Conservation (phyloP, 163 green algal species). For the Scenedesmus sp. region DNA sequence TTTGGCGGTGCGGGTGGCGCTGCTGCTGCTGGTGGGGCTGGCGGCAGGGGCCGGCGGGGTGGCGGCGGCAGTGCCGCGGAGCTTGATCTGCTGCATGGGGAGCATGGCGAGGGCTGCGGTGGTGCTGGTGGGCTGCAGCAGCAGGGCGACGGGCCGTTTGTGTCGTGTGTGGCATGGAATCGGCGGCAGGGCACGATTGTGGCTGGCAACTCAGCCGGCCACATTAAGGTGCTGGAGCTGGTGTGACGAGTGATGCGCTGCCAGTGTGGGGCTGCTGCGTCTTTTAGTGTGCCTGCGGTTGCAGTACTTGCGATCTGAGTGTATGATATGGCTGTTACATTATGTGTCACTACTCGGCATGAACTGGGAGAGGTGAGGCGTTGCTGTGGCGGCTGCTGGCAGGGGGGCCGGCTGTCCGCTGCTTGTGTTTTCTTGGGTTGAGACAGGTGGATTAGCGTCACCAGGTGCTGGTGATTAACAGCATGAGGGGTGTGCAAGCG, state of each 20-base stretch:
- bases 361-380: too few species aligned
- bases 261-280: background rate
- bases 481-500: too few species aligned
- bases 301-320: background rate
- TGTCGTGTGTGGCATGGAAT: constrained; percentile 78
- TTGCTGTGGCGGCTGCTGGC: too few species aligned
- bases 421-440: too few species aligned
- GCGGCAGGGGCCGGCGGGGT: background rate
- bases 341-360: too few species aligned
- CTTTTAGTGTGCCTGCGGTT: background rate
- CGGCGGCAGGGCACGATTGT: constrained; percentile 68
- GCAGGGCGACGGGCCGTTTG: constrained; percentile 66
- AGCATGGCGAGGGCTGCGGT: background rate
- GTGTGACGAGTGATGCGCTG: constrained; percentile 24
- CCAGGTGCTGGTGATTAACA: too few species aligned
- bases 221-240: constrained; percentile 75
- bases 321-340: too few species aligned
- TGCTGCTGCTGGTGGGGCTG: constrained; percentile 20
- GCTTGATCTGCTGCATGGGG: background rate
- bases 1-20: constrained; percentile 45
- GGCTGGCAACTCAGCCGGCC: constrained; percentile 79
- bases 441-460: too few species aligned
- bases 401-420: too few species aligned
- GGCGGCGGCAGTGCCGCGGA: background rate
- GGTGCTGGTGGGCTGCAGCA: background rate